Base-by-base conservation (phyloP, 805 yeast genomes). In the Wickerhamiella slavikovae region DNA sequence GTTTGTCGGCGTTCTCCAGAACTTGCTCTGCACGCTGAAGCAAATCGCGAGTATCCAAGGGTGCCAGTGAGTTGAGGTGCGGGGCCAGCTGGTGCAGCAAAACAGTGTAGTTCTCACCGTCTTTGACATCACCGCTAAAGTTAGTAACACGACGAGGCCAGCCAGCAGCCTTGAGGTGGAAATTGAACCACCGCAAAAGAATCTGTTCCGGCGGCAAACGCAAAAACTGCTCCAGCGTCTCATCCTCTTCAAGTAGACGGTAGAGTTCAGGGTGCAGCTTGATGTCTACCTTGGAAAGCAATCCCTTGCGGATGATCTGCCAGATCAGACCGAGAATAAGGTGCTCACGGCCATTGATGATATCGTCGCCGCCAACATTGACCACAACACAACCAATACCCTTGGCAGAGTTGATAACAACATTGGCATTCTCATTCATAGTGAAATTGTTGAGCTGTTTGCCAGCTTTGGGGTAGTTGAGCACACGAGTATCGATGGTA, bases 381-480 rank as follows among this genome's bases (percentile, higher is more conserved):
- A 89, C 96, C 29, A 89, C 96, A 34, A 89, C 77, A 63, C 95
- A 85, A 14, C 98, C 98, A 55, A 89, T 89, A 30, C 96, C 98
- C 58, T 89, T 89, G 18, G 98, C 98, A 3, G 98, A 89, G 54
- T 89, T 89, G 55, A 89, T 79, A 22, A 89, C 96, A 40, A 89
- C 83, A 56, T 89, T 89, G 31, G 96, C 94, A 55, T 89, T 89
- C 58, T 89, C 98, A 40, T 77, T 68, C 71, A 91, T 85, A 39
- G 83, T 89, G 63, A 89, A 89, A 48, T 80, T 79, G 61, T 89
- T 89, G 50, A 89, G 65, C 12, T 66, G 55, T 55, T 79, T 83
- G 35, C 75, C 76, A 41, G 65, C 64, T 51, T 74, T 76, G 16
- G 96, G 91, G 51, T 72, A 60, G 54, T 89, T 89, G 49, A 89